These are phyloP conservation scores for Magnaporthiopsis incrustans DNA, from an alignment of 2,329 filamentous ascomycete genomes.

Conservation along the genomic window DNA sequence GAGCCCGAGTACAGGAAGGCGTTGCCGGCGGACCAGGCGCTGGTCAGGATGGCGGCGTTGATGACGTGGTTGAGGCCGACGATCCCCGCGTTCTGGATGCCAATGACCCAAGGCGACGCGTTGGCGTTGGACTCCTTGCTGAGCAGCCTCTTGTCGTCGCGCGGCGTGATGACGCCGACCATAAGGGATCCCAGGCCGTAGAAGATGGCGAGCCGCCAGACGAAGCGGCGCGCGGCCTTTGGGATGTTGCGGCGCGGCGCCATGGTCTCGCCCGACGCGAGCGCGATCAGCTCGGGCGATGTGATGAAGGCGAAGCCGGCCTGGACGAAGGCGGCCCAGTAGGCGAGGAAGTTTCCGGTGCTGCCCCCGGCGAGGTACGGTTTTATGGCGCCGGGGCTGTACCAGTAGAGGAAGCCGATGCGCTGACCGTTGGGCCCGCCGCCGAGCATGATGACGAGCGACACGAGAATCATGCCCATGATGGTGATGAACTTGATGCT, in stretches of 20 bases:
- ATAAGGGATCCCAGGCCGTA: constrained; percentile 55
- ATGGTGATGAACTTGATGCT: constrained; percentile 53
- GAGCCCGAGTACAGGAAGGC: constrained; percentile 58
- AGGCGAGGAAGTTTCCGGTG: constrained; percentile 48
- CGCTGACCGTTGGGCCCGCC: constrained; percentile 42
- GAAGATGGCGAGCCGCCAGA: constrained; percentile 55
- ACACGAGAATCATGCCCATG: constrained; percentile 47
- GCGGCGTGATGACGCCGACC: constrained; percentile 55
- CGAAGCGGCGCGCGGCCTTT: constrained; percentile 53
- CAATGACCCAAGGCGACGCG: constrained; percentile 57
- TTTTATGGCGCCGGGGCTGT: constrained; percentile 38
- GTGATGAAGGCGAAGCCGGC: constrained; percentile 56
- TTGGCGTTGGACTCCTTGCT: constrained; percentile 48
- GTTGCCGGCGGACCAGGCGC: constrained; percentile 50
- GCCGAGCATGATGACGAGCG: constrained; percentile 48
- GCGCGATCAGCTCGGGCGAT: constrained; percentile 51
- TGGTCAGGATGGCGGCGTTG: constrained; percentile 53
- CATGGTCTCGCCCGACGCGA: constrained; percentile 57
- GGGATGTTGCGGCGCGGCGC: constrained; percentile 59
- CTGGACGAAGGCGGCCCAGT: constrained; percentile 48
- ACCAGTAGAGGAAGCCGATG: constrained; percentile 43
- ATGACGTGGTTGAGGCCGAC: constrained; percentile 52
- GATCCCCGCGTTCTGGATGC: constrained; percentile 60
- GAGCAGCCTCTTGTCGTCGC: constrained; percentile 54
- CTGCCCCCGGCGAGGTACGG: constrained; percentile 35